Evolutionary conservation across 805 yeast species (phyloP), one percentile per base, ranked within the genome.

Genomic region (Candida corydali): DNA sequence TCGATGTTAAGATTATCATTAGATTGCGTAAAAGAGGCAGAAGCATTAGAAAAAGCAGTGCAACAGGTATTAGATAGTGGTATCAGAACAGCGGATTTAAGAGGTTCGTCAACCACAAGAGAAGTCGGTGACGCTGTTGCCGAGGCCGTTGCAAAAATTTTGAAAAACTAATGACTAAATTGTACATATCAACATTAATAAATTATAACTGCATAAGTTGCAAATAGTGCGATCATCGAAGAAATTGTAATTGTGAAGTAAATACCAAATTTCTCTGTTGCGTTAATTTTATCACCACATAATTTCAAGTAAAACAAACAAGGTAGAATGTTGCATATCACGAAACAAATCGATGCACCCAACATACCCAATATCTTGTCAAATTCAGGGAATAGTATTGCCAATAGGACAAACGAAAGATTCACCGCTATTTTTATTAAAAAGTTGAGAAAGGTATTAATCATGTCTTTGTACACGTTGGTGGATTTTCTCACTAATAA

Each of bases 91-190:
- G 96, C 83, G 43, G 98, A 89, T 61, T 71, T 89, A 51, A 82
- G 88, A 38, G 98, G 98, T 40, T 52, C 76, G n/a, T 76, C 76
- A 52, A 69, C 86, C 26, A 93, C 98, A 34, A 59, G 72, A 27
- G 96, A 91, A 62, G 96, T 93, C 40, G 98, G 98, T 56, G 95
- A 88, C 59, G 97, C 96, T 29, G 71, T 93, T 54, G 95, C 84
- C 29, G 73, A 66, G 23, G 84, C 83, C 38, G 87, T 87, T 39
- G 67, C 73, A 51, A 67, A 70, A 49, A 65, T 79, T 45, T 69
- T 82, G 18, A 34, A 24, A 24, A 20, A 32, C 29, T 20, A 25
- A 25, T 7, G 11, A 11, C 26, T 11, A 29, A 19, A n/a, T 28
- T 18, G 14, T 9, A 29, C 15, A 29, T 18, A 18, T 29, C 7